phyloP scores from a whole-genome alignment of 257 asterid genomes.

The Gynochthodes officinalis region DNA sequence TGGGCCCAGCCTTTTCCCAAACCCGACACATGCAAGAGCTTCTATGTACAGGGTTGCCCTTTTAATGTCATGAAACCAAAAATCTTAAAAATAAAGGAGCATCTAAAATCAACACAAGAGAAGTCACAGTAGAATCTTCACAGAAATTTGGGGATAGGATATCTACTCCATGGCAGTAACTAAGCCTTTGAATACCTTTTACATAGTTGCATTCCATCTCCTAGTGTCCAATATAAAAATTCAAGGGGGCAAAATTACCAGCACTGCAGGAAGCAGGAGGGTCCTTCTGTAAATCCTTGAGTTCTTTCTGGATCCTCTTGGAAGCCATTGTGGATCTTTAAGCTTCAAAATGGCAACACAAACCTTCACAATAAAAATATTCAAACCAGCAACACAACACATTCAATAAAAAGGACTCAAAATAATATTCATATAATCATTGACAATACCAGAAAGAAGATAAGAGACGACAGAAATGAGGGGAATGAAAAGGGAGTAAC shows the following conservation, averaged over 20 bases:
- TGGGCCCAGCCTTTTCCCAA: too few species aligned
- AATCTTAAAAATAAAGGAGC: background rate
- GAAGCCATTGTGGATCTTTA: slow-evolving; percentile 25
- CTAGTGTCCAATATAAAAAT: too few species aligned
- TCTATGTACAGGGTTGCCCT: too few species aligned
- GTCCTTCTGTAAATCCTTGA: slow-evolving; percentile 35
- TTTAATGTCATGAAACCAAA: too few species aligned
- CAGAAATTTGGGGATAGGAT: background rate
- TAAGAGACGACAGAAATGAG: background rate
- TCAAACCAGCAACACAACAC: background rate
- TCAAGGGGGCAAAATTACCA: slow-evolving; percentile 12
- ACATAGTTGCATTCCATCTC: too few species aligned
- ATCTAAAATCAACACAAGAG: background rate
- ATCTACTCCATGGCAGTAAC: too few species aligned
- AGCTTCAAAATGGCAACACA: slow-evolving; percentile 1
- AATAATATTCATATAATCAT: background rate
- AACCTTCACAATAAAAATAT: background rate
- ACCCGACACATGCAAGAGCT: too few species aligned
- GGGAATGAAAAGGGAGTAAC: background rate
- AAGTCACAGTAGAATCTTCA: background rate
- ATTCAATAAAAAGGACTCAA: too few species aligned
- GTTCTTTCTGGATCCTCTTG: slow-evolving; percentile 35
- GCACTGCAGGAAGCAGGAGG: slow-evolving; percentile 41
- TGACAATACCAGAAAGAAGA: background rate
- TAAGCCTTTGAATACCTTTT: background rate